phyloP scores from a whole-genome alignment of 1,139 yeast genomes.

The Geotrichum histeridarum region DNA sequence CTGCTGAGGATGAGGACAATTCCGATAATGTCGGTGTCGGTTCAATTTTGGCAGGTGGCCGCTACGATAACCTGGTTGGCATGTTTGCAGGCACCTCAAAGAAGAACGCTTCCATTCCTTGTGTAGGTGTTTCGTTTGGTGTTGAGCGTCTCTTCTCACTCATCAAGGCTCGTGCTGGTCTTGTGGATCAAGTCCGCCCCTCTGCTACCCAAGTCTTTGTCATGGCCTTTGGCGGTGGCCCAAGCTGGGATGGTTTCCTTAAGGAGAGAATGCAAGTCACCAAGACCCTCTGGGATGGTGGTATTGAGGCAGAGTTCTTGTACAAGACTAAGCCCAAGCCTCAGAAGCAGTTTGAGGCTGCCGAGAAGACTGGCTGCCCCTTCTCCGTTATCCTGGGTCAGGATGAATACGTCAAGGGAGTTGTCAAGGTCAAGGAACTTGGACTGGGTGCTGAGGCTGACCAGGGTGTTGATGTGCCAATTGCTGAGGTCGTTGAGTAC shows the following conservation, averaged over 20 bases:
- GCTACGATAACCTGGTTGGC: constrained; percentile 92
- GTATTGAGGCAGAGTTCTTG: constrained; percentile 82
- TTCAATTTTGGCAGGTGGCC: constrained; percentile 97
- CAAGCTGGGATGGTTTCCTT: constrained; percentile 87
- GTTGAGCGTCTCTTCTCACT: constrained; percentile 90
- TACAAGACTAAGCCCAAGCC: constrained; percentile 91
- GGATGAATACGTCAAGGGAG: constrained; percentile 80
- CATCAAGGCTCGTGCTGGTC: constrained; percentile 64
- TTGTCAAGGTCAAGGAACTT: constrained; percentile 75
- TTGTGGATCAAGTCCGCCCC: constrained; percentile 62
- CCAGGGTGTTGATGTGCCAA: constrained; percentile 71
- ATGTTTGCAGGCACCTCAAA: constrained; percentile 80
- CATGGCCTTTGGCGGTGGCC: constrained; percentile 98
- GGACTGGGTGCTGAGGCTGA: constrained; percentile 88
- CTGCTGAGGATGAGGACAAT: constrained; percentile 73
- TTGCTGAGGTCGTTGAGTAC: constrained; percentile 52
- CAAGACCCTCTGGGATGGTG: constrained; percentile 77
- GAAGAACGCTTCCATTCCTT: constrained; percentile 75
- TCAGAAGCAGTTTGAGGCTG: constrained; percentile 94
- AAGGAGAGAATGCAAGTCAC: constrained; percentile 86
- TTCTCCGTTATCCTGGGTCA: constrained; percentile 91
- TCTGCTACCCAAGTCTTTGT: constrained; percentile 87
- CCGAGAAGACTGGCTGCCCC: constrained; percentile 89
- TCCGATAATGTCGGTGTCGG: constrained; percentile 97
- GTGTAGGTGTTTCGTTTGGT: constrained; percentile 96